Percentiles rank a stretch among this genome's conserved stretches.
Evolutionary conservation across 163 green algal genomes (phyloP).

Genomic region (Trebouxia gelatinosa): DNA sequence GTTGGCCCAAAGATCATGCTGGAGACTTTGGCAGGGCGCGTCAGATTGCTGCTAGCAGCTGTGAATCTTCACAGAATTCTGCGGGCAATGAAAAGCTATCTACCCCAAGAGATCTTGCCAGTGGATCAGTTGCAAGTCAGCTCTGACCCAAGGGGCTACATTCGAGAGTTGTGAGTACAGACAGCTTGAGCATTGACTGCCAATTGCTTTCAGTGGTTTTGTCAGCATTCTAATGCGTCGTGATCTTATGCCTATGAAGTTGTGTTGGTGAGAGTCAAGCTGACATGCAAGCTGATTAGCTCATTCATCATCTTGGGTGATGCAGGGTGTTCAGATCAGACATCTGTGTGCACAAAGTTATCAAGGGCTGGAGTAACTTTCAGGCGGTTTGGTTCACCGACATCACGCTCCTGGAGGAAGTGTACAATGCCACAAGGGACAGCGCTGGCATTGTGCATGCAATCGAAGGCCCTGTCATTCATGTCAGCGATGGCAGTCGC

Average conservation of each 20-base stretch:
- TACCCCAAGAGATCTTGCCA: slow-evolving; percentile 12
- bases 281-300: too few species aligned
- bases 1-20: not conserved
- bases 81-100: not conserved
- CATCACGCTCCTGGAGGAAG: not conserved
- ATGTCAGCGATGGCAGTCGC: not conserved
- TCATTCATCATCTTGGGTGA: not conserved
- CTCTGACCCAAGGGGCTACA: slow-evolving; percentile 1
- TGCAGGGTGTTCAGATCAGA: slow-evolving; percentile 20
- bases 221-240: not conserved
- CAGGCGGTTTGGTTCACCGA: slow-evolving; percentile 2
- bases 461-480: not conserved
- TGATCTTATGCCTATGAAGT: not conserved
- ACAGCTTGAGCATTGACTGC: not conserved
- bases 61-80: slow-evolving; percentile 8
- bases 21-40: not conserved
- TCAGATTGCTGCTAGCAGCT: not conserved
- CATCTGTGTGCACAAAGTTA: slow-evolving; percentile 3
- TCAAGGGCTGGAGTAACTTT: slow-evolving; percentile 8
- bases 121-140: slow-evolving; percentile 15
- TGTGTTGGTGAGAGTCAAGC: too few species aligned
- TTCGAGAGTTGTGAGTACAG: not conserved
- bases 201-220: not conserved
- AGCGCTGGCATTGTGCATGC: slow-evolving; percentile 25
- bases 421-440: slow-evolving; percentile 4